Conservation (phyloP, 345 rosid species). For the Cardamine occulta region DNA sequence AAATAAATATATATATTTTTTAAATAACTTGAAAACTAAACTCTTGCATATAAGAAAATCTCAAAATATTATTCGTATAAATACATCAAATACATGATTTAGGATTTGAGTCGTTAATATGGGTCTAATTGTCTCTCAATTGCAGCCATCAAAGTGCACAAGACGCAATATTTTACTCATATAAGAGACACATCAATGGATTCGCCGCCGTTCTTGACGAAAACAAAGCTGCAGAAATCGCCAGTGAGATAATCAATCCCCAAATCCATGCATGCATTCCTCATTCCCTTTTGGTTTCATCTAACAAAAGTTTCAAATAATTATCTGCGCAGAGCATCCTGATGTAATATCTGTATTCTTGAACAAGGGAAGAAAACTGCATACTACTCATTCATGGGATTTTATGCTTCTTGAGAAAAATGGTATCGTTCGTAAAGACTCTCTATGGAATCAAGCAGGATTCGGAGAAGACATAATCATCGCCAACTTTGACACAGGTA, state of each 20-base stretch:
- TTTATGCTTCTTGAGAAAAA: slow-evolving; percentile 58
- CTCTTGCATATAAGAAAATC: background rate
- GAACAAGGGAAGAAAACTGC: slow-evolving; percentile 55
- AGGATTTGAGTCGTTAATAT: no score
- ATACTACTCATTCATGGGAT: slow-evolving; percentile 72
- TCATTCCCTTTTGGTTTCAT: background rate
- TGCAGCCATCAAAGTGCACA: slow-evolving; percentile 54
- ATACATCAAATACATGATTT: no score
- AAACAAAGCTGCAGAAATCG: slow-evolving; percentile 57
- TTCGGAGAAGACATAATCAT: slow-evolving; percentile 63
- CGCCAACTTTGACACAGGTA: slow-evolving; percentile 67
- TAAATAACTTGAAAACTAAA: background rate
- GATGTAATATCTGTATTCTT: slow-evolving; percentile 60
- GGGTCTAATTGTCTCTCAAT: background rate
- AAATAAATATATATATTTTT: no score
- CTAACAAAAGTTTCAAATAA: background rate
- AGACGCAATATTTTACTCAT: slow-evolving; percentile 69
- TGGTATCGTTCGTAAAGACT: slow-evolving; percentile 44
- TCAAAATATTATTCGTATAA: no score
- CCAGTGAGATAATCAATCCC: slow-evolving; percentile 46
- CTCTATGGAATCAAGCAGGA: slow-evolving; percentile 54
- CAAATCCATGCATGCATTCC: background rate
- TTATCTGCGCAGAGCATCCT: slow-evolving; percentile 55
- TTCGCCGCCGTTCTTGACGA: slow-evolving; percentile 68
- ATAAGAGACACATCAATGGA: slow-evolving; percentile 61